Evolutionary conservation across 768 basidiomycete species (phyloP), one percentile per base, ranked within the genome.

Genomic region (Auricularia sp.): DNA sequence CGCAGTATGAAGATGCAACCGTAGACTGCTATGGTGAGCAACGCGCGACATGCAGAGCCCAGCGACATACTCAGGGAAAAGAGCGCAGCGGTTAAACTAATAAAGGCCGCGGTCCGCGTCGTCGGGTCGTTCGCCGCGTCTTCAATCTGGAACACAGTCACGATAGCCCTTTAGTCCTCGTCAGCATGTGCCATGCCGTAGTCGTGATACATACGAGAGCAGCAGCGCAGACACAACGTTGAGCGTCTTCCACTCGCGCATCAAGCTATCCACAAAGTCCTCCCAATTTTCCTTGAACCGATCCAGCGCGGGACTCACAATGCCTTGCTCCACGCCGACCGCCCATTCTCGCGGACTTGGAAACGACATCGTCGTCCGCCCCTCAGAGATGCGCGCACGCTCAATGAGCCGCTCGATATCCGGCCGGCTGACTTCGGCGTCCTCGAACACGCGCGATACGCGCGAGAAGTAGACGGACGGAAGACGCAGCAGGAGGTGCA

Each of bases 381-480:
- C 71, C 62, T 59, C 61, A 61, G 62, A 16, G 63, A 61, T 6
- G 29, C n/a, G 18, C 14, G 33, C 56, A 14, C 42, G 56, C 21
- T 74, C 76, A 35, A 79, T 76, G 63, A 80, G 73, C 5, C 75
- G 72, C 65, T 77, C 74, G 2, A 92, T 82, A 70, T 92, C 90
- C 8, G 85, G 88, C 66, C 80, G 80, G 70, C 88, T 89, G 62
- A 92, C 81, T 63, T 92, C 86, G 2, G 90, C 89, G 65, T 90
- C 88, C 68, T 87, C 82, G 67, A 90, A 91, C 34, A 92, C 82
- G 61, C 83, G 81, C 2, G 88, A 83, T 29, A 92, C 90, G 2
- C 90, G 85, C 2, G 86, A 82, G 73, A 91, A 92, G 70, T 92
- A 92, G 69, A 91, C 77, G 0, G 87, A 82, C 1, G 90, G 91